Conservation (phyloP, 208 protist genomes). For the Trypanosoma cruzi region DNA sequence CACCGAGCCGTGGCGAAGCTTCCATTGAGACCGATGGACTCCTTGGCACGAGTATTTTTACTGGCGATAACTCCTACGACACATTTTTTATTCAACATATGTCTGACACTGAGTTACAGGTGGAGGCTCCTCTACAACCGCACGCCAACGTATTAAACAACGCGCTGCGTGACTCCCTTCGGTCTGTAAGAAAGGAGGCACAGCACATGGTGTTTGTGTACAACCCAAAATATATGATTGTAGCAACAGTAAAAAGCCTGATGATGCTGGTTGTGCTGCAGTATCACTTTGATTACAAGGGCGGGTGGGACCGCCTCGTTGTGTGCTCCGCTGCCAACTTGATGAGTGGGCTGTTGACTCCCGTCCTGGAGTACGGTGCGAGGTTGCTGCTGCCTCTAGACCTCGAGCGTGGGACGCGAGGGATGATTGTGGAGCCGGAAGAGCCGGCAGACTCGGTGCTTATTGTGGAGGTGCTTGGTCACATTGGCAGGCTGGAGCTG, state of each 20-base stretch:
- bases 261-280: conserved; percentile 63
- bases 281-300: conserved; percentile 51
- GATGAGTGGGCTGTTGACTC: conserved; percentile 52
- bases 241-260: conserved; percentile 50
- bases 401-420: conserved; percentile 25
- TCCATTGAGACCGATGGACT: conserved; percentile 10
- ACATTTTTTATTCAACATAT: conserved; percentile 30
- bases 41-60: neutral
- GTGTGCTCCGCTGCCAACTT: conserved; percentile 60
- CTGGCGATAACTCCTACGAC: conserved; percentile 11
- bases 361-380: conserved; percentile 54
- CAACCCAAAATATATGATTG: conserved; percentile 56
- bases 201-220: conserved; percentile 54
- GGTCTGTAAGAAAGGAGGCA: conserved; percentile 39
- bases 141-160: conserved; percentile 44
- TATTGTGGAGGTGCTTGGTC: conserved; percentile 60
- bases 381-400: conserved; percentile 36
- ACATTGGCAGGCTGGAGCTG: conserved; percentile 46
- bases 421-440: conserved; percentile 39
- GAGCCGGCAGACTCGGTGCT: conserved; percentile 48
- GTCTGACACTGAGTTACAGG: neutral
- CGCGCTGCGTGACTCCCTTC: conserved; percentile 40
- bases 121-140: neutral
- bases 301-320: conserved; percentile 59
- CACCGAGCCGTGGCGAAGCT: too few species aligned